Conservation (phyloP, 768 basidiomycete species). For the Lentinula edodes region DNA sequence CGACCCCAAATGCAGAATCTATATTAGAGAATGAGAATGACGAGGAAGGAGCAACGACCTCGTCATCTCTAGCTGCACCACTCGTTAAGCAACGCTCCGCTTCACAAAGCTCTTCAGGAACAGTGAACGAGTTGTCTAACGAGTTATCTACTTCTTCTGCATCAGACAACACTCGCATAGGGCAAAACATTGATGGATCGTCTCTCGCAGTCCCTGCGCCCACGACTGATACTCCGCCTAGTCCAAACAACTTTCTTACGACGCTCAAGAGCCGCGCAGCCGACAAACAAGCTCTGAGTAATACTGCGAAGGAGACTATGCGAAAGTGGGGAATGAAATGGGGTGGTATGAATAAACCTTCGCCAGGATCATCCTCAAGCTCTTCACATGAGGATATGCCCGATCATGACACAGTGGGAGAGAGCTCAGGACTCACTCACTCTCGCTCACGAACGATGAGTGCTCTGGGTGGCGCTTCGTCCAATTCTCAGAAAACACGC, state of each 20-base stretch:
- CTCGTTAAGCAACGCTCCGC: slow-evolving; percentile 31
- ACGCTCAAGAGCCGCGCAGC: slow-evolving; percentile 70
- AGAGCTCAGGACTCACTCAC: background rate
- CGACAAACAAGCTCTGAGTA: slow-evolving; percentile 83
- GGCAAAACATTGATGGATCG: slow-evolving; percentile 22
- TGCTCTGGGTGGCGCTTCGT: slow-evolving; percentile 19
- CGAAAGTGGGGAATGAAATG: slow-evolving; percentile 90
- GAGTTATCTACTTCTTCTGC: background rate
- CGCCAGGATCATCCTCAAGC: slow-evolving; percentile 12
- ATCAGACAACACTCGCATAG: background rate
- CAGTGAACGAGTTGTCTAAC: slow-evolving; percentile 14
- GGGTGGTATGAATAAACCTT: slow-evolving; percentile 58
- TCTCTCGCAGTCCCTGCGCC: slow-evolving; percentile 14
- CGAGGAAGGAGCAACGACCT: background rate
- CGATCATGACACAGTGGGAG: slow-evolving; percentile 33
- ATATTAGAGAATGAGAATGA: background rate
- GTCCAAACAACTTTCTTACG: slow-evolving; percentile 66
- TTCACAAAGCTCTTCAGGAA: slow-evolving; percentile 40
- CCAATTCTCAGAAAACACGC: slow-evolving; percentile 33
- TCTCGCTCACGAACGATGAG: slow-evolving; percentile 27
- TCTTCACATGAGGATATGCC: slow-evolving; percentile 32
- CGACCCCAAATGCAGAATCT: slow-evolving; percentile 20
- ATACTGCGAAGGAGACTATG: slow-evolving; percentile 84
- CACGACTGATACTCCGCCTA: slow-evolving; percentile 30
- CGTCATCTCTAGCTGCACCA: slow-evolving; percentile 1